Conservation (phyloP, 306 rosid genomes). For the peach (Prunus persica) region DNA sequence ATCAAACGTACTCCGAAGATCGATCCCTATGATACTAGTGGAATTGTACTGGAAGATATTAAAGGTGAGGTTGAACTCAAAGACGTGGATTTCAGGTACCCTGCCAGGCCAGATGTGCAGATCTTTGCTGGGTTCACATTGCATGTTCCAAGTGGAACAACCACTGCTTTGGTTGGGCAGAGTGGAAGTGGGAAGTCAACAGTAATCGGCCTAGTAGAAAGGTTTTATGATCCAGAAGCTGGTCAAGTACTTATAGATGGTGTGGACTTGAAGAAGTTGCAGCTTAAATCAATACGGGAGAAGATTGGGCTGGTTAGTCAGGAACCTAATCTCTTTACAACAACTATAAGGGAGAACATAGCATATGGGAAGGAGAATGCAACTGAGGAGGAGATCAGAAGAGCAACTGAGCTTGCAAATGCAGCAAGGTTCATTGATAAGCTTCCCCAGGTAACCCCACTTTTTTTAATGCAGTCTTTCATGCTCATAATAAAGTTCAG, state of each 20-base stretch:
- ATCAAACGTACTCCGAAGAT: constrained; percentile 62
- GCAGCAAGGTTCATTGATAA: constrained; percentile 82
- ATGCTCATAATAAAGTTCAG: not conserved
- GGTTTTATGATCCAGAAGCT: constrained; percentile 85
- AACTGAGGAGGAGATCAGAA: constrained; percentile 57
- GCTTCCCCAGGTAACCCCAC: constrained; percentile 47
- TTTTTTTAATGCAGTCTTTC: not conserved
- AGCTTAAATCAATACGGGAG: constrained; percentile 68
- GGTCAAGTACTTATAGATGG: constrained; percentile 85
- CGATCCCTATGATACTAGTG: constrained; percentile 62
- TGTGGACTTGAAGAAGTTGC: constrained; percentile 51
- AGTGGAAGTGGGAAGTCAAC: constrained; percentile 98
- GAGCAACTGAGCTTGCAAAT: constrained; percentile 71
- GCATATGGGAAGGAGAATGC: constrained; percentile 83
- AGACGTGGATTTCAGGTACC: constrained; percentile 71
- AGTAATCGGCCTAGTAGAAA: constrained; percentile 64
- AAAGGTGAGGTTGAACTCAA: constrained; percentile 76
- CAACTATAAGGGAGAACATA: constrained; percentile 66
- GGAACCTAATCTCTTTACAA: constrained; percentile 69
- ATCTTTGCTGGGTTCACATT: constrained; percentile 81
- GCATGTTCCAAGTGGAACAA: constrained; percentile 58
- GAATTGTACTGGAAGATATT: constrained; percentile 54
- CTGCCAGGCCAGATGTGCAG: constrained; percentile 73
- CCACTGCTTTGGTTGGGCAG: constrained; percentile 84
- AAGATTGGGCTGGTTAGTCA: constrained; percentile 88